Percentiles rank a stretch among this genome's conserved stretches.
These are phyloP conservation scores for Pouteria campechiana DNA, from an alignment of 179 eudicot species.

Conservation along the genomic window DNA sequence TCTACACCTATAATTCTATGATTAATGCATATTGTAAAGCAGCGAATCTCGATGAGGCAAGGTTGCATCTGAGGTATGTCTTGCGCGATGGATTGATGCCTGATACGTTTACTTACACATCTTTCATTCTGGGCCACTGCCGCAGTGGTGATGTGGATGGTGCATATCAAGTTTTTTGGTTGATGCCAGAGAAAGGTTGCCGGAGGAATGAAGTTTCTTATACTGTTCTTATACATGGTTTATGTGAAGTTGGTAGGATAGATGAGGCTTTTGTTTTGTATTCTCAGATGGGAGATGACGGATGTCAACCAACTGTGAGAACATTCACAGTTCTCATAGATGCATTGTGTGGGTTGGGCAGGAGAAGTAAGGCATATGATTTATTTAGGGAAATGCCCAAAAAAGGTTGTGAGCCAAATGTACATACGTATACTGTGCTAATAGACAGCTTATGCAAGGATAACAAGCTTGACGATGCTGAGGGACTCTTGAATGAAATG, in stretches of 20 bases:
- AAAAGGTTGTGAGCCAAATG: constrained; percentile 60
- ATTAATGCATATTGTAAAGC: constrained; percentile 56
- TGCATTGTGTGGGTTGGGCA: constrained; percentile 43
- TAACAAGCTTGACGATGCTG: constrained; percentile 43
- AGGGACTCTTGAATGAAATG: constrained; percentile 32
- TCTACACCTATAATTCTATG: constrained; percentile 57
- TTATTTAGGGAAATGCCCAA: constrained; percentile 47
- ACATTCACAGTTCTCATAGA: constrained; percentile 52
- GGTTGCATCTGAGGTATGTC: constrained; percentile 41
- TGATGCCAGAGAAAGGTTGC: constrained; percentile 49
- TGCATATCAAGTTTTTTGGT: constrained; percentile 37
- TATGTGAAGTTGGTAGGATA: constrained; percentile 43
- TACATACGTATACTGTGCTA: constrained; percentile 59
- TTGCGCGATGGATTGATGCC: constrained; percentile 47
- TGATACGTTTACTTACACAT: constrained; percentile 60
- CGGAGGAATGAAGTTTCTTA: constrained; percentile 63
- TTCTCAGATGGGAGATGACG: constrained; percentile 35
- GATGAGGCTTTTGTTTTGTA: constrained; percentile 53
- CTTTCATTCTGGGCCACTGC: constrained; percentile 56
- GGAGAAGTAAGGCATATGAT: constrained; percentile 33
- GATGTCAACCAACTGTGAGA: constrained; percentile 47
- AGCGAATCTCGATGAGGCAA: constrained; percentile 43
- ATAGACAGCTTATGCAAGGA: constrained; percentile 51
- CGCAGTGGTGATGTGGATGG: constrained; percentile 52
- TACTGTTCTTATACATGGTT: constrained; percentile 58